These are phyloP conservation scores for Sarocladium brachiariae DNA, from an alignment of 2,329 filamentous ascomycete species.

Conservation along the genomic window DNA sequence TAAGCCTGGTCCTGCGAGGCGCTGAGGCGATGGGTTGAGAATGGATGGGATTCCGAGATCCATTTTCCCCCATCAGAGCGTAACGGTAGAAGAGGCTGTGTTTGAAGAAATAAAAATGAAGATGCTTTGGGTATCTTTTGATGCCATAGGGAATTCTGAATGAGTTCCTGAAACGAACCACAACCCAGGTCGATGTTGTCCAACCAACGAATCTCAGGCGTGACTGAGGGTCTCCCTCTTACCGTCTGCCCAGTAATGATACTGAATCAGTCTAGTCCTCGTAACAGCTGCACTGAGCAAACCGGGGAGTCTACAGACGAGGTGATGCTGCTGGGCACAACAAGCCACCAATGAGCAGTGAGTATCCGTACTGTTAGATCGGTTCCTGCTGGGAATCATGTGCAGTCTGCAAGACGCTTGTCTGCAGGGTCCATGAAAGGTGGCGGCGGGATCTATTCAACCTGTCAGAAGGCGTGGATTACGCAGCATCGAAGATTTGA, in stretches of 20 bases:
- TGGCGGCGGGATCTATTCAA: conserved; percentile 1
- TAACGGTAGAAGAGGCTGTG: not conserved
- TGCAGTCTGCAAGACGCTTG: not conserved
- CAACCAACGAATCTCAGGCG: no score
- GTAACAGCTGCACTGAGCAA: not conserved
- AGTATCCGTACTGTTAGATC: no score
- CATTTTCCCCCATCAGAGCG: conserved; percentile 18
- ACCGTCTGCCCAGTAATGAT: not conserved
- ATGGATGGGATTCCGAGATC: conserved; percentile 31
- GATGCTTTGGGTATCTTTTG: not conserved
- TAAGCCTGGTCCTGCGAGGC: conserved; percentile 36
- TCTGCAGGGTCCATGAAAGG: not conserved
- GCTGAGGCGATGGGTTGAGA: conserved; percentile 35
- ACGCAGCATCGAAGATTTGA: conserved; percentile 17
- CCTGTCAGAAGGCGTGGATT: conserved; percentile 21
- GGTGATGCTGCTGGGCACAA: not conserved
- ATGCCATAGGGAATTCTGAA: not conserved
- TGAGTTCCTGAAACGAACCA: not conserved
- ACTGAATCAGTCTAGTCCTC: not conserved
- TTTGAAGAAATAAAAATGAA: no score
- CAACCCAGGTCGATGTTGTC: no score
- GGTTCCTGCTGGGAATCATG: not conserved
- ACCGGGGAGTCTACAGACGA: no score
- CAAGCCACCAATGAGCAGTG: not conserved
- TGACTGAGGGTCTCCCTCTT: no score